These are phyloP conservation scores for Perkinsus olseni DNA, from an alignment of 169 alveolate species.

Conservation along the genomic window DNA sequence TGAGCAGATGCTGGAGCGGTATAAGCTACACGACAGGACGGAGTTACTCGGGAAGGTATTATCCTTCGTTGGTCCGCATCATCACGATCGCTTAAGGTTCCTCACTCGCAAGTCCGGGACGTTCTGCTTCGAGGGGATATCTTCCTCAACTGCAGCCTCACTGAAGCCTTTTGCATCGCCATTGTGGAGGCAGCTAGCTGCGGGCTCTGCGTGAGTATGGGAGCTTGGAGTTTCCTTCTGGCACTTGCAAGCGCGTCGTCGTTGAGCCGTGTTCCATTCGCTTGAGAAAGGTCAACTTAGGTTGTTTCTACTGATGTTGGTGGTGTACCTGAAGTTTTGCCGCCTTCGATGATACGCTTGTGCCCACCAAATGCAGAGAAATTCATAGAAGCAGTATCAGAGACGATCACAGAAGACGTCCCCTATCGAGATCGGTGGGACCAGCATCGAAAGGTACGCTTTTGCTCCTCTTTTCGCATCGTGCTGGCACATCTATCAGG, in stretches of 20 bases:
- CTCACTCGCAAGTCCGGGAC: constrained; percentile 82
- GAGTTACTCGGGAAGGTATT: constrained; percentile 63
- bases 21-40: constrained; percentile 82
- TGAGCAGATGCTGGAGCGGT: constrained; percentile 86
- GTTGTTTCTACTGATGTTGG: constrained; percentile 97
- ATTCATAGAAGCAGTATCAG: not conserved
- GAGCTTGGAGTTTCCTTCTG: not conserved
- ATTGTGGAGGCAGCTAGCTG: constrained; percentile 98
- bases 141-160: constrained; percentile 92
- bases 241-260: not conserved
- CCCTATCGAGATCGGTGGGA: not conserved
- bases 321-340: constrained; percentile 89
- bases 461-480: not conserved
- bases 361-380: constrained; percentile 8
- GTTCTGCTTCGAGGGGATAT: constrained; percentile 93
- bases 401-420: not conserved
- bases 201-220: constrained; percentile 62
- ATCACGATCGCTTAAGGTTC: constrained; percentile 33
- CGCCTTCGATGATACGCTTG: not conserved
- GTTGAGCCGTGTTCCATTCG: no score
- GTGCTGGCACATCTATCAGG: not conserved
- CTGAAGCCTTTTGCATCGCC: constrained; percentile 99
- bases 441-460: not conserved
- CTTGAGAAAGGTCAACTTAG: constrained; percentile 12
- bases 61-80: not conserved